Conservation (phyloP, 2,329 filamentous ascomycete genomes). For the Zopfia rhizophila region DNA sequence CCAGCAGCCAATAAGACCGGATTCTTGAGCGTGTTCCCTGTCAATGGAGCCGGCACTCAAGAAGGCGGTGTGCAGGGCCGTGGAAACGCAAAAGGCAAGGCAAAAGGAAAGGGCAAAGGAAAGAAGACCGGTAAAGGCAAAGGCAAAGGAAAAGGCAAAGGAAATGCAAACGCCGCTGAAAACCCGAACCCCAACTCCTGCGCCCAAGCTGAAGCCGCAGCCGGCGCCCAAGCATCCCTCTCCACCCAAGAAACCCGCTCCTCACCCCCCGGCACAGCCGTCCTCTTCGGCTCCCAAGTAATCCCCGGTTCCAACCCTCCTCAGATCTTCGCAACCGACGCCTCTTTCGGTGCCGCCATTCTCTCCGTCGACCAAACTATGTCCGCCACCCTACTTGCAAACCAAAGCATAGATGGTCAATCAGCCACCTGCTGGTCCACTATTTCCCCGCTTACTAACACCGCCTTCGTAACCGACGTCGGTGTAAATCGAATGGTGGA, state of each 20-base stretch:
- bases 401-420: slow-evolving; percentile 61
- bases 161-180: not conserved
- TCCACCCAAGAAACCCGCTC: slow-evolving; percentile 40
- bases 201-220: slow-evolving; percentile 12
- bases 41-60: slow-evolving; percentile 47
- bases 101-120: slow-evolving; percentile 17
- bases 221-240: slow-evolving; percentile 8
- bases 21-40: slow-evolving; percentile 64
- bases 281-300: slow-evolving; percentile 64
- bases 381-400: slow-evolving; percentile 48
- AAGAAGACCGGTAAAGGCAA: slow-evolving; percentile 33
- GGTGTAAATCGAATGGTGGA: slow-evolving; percentile 65
- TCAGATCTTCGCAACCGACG: slow-evolving; percentile 65
- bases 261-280: slow-evolving; percentile 65
- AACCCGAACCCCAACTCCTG: slow-evolving; percentile 4
- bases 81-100: slow-evolving; percentile 26
- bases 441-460: slow-evolving; percentile 59
- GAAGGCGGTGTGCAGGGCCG: slow-evolving; percentile 27
- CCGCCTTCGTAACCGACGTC: slow-evolving; percentile 69
- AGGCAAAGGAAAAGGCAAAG: slow-evolving; percentile 36
- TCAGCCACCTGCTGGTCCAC: slow-evolving; percentile 68
- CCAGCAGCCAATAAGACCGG: slow-evolving; percentile 65
- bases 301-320: slow-evolving; percentile 56
- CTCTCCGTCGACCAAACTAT: slow-evolving; percentile 54
- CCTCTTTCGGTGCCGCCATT: slow-evolving; percentile 66